Conservation (phyloP, 805 yeast genomes). For the Candida coquimbonensis region DNA sequence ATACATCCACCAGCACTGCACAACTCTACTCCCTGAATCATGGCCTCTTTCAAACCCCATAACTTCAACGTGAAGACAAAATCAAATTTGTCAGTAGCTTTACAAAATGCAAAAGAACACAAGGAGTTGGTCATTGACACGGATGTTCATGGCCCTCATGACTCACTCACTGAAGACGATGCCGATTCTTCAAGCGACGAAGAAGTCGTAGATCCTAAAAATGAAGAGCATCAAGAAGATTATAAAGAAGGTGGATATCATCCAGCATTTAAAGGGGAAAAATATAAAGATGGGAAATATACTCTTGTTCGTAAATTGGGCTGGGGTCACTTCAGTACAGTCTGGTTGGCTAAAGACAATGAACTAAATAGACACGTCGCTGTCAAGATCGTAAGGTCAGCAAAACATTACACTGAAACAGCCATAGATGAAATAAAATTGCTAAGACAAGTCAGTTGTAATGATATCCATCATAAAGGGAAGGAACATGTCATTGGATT, state of each 20-base stretch:
- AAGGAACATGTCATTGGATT: conserved; percentile 74
- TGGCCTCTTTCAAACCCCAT: too few relatives aligned
- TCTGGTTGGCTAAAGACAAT: conserved; percentile 76
- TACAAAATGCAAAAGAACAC: background rate
- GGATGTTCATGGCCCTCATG: background rate
- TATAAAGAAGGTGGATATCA: conserved; percentile 94
- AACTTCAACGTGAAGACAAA: background rate
- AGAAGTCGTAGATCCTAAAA: conserved; percentile 35
- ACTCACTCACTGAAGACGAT: background rate
- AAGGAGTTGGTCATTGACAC: background rate
- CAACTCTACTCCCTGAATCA: too few relatives aligned
- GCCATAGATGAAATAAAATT: conserved; percentile 90
- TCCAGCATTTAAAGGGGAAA: conserved; percentile 86
- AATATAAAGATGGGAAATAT: conserved; percentile 69
- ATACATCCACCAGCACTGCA: too few relatives aligned
- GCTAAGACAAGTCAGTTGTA: conserved; percentile 56
- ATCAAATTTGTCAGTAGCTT: conserved; percentile 1
- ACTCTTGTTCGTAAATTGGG: conserved; percentile 84
- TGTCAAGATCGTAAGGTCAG: conserved; percentile 87
- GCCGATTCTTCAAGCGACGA: conserved; percentile 8
- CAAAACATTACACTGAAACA: conserved; percentile 85
- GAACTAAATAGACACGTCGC: conserved; percentile 74
- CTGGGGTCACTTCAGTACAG: conserved; percentile 98
- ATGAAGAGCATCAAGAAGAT: conserved; percentile 83
- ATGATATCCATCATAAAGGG: conserved; percentile 68